Conservation (phyloP, 352 stramenopile genomes). For the Pythium utonaiense region DNA sequence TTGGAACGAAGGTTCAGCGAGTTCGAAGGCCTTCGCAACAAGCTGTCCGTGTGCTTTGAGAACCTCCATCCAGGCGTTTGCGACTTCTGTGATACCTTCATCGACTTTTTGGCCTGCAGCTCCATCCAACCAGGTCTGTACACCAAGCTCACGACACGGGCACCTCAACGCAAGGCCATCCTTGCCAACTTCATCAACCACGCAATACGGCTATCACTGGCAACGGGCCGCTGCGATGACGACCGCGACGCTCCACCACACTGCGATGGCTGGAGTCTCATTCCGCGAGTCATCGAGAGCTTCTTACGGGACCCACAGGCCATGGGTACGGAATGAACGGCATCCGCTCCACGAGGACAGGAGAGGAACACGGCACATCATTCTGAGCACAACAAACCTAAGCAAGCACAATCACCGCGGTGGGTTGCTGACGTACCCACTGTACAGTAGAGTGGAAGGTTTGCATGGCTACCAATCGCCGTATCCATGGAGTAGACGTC, state of each 20-base stretch:
- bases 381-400: no score
- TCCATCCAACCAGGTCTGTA: conserved; percentile 18
- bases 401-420: no score
- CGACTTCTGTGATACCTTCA: conserved; percentile 20
- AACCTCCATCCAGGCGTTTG: conserved; percentile 13
- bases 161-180: conserved; percentile 13
- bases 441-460: no score
- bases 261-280: conserved; percentile 19
- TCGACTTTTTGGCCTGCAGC: conserved; percentile 15
- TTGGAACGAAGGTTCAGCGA: conserved; percentile 22
- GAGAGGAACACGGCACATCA: no score
- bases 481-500: no score
- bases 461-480: no score
- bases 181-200: conserved; percentile 20
- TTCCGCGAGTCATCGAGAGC: conserved; percentile 18
- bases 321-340: neutral
- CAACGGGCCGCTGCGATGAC: neutral
- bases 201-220: conserved; percentile 7
- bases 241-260: neutral
- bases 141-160: conserved; percentile 20
- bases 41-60: conserved; percentile 16
- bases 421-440: no score
- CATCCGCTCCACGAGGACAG: no score
- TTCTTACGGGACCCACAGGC: conserved; percentile 8
- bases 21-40: conserved; percentile 21